Percentiles rank a stretch among this genome's conserved stretches.
Evolutionary conservation across 2,329 filamentous ascomycete species (phyloP).

Genomic region (Trichophyton simii): DNA sequence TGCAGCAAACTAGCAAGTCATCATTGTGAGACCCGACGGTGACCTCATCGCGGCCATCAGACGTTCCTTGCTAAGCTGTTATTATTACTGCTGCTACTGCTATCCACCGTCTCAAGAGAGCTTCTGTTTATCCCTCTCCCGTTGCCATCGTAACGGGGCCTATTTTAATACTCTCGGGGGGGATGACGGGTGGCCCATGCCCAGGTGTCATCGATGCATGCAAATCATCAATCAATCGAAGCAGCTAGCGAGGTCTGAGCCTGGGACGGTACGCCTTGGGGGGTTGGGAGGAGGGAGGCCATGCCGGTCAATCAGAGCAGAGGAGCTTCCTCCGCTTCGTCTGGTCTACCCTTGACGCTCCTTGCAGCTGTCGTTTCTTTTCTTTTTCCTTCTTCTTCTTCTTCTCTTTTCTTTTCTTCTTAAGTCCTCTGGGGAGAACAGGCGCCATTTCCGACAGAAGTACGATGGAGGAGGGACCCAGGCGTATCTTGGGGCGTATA

Average conservation of each 20-base stretch:
- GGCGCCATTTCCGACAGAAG: conserved; percentile 1
- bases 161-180: background rate
- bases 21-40: background rate
- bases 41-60: background rate
- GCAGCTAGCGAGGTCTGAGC: background rate
- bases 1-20: background rate
- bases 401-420: background rate
- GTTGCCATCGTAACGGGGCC: background rate
- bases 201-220: background rate
- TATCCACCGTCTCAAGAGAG: background rate
- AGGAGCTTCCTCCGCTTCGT: background rate
- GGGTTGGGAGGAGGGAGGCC: background rate
- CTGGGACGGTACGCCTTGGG: background rate
- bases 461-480: background rate
- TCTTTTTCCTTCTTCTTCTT: background rate
- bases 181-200: background rate
- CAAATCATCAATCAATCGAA: background rate
- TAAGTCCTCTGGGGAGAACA: background rate
- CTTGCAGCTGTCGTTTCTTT: background rate
- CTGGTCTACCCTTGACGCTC: background rate
- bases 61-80: background rate
- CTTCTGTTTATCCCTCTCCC: background rate
- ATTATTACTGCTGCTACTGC: background rate
- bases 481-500: background rate
- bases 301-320: background rate